These are phyloP conservation scores for Metarhizium sp. DNA, from an alignment of 2,329 filamentous ascomycete species.

Conservation along the genomic window DNA sequence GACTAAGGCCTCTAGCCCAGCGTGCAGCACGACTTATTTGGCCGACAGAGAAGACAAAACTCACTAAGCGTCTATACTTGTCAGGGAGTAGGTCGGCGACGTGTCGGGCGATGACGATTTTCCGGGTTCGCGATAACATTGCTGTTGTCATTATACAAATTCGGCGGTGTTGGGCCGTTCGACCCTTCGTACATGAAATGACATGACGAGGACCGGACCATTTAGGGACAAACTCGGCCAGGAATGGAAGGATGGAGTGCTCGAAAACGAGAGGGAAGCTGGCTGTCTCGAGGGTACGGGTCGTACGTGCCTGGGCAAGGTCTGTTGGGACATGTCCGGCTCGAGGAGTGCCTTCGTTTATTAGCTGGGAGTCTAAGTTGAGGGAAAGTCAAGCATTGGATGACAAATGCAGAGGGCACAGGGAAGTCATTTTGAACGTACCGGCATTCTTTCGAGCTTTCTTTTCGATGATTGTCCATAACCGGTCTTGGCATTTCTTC, in stretches of 20 bases:
- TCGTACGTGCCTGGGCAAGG: neutral
- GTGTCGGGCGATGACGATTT: slow-evolving; percentile 29
- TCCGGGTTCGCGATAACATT: slow-evolving; percentile 24
- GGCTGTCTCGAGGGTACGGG: slow-evolving; percentile 21
- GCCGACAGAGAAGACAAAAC: slow-evolving; percentile 29
- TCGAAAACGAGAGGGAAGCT: slow-evolving; percentile 33
- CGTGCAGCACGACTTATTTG: slow-evolving; percentile 24
- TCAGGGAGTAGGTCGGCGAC: slow-evolving; percentile 31
- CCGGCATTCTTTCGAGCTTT: neutral
- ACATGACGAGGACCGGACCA: slow-evolving; percentile 31
- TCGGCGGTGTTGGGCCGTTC: slow-evolving; percentile 22
- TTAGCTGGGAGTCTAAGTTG: neutral
- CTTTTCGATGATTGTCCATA: neutral
- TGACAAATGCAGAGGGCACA: neutral
- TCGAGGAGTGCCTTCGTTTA: slow-evolving; percentile 5
- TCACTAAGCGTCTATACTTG: slow-evolving; percentile 17
- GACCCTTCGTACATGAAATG: slow-evolving; percentile 28
- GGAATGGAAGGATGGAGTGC: slow-evolving; percentile 33
- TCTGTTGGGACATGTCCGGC: slow-evolving; percentile 20
- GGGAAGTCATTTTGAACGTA: neutral
- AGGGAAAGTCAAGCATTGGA: neutral
- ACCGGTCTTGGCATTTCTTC: slow-evolving; percentile 22
- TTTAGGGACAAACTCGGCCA: slow-evolving; percentile 29
- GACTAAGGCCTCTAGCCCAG: slow-evolving; percentile 30
- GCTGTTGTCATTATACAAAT: slow-evolving; percentile 31